phyloP scores from a whole-genome alignment of 192 early-diverging fungal species.

The Chytriomyces confervae region DNA sequence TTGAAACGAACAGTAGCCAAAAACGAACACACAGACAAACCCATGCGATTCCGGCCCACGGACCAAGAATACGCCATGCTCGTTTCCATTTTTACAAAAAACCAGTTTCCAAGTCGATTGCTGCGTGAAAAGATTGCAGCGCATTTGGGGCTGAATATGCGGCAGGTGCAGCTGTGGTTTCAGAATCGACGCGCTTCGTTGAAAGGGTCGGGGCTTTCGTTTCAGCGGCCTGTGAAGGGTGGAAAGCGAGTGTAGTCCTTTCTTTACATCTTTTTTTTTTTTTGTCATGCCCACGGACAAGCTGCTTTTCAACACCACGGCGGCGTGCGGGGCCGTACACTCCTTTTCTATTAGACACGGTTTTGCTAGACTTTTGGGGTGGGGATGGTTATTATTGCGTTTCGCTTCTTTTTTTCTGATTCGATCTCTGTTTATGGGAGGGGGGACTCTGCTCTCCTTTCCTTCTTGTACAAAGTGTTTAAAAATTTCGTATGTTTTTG shows the following conservation, averaged over 20 bases:
- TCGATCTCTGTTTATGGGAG: no score
- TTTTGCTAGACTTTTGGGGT: neutral
- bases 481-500: no score
- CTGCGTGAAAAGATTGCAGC: slow-evolving; percentile 1
- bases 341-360: neutral
- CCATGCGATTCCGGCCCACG: slow-evolving; percentile 4
- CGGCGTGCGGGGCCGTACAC: no score
- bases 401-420: no score
- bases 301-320: neutral
- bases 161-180: slow-evolving; percentile 19
- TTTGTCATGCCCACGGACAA: neutral
- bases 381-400: no score
- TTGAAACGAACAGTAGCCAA: neutral
- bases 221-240: neutral
- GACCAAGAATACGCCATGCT: neutral
- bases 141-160: neutral
- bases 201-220: neutral
- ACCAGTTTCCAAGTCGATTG: slow-evolving; percentile 7
- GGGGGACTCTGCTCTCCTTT: no score
- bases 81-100: neutral
- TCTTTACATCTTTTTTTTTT: no score
- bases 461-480: no score
- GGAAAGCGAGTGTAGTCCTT: no score
- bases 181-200: neutral
- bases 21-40: neutral